phyloP scores from a whole-genome alignment of 2,329 filamentous ascomycete species.

The Exophiala sp. region DNA sequence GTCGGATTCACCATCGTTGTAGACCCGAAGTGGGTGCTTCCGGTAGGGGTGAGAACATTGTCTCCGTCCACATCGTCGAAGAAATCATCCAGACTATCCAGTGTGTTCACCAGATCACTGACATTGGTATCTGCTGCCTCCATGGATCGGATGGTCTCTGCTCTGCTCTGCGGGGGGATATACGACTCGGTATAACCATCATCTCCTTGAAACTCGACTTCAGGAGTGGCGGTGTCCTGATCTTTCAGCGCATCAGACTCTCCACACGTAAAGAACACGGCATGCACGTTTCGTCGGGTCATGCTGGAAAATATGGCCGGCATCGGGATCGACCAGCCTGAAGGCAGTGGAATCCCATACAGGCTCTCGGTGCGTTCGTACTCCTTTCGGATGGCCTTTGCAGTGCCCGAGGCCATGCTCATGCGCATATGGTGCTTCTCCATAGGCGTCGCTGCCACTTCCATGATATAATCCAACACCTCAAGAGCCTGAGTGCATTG shows the following conservation, averaged over 20 bases:
- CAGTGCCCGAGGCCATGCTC: slow-evolving; percentile 92
- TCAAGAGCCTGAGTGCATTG: slow-evolving; percentile 88
- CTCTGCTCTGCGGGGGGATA: slow-evolving; percentile 64
- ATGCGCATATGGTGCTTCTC: slow-evolving; percentile 92
- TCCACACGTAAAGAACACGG: slow-evolving; percentile 90
- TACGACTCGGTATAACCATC: slow-evolving; percentile 75
- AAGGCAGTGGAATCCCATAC: slow-evolving; percentile 92
- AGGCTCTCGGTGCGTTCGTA: slow-evolving; percentile 90
- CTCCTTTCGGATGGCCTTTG: slow-evolving; percentile 80
- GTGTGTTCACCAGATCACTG: slow-evolving; percentile 72
- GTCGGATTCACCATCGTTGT: slow-evolving; percentile 44
- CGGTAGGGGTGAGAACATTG: slow-evolving; percentile 32
- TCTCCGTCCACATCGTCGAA: slow-evolving; percentile 62
- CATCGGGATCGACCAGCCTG: slow-evolving; percentile 91
- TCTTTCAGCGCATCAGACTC: slow-evolving; percentile 56
- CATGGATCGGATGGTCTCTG: slow-evolving; percentile 89
- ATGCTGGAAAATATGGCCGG: slow-evolving; percentile 82
- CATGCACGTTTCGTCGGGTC: slow-evolving; percentile 87
- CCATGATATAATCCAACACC: slow-evolving; percentile 91
- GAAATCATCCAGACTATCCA: slow-evolving; percentile 75
- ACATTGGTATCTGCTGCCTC: slow-evolving; percentile 62
- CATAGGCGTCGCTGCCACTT: slow-evolving; percentile 83
- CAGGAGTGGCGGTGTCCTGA: slow-evolving; percentile 65
- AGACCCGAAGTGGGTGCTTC: slow-evolving; percentile 43
- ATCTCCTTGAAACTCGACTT: slow-evolving; percentile 87